Evolutionary conservation across 2,329 filamentous ascomycete species (phyloP), one percentile per base, ranked within the genome.

Genomic region (Trichoderma breve): DNA sequence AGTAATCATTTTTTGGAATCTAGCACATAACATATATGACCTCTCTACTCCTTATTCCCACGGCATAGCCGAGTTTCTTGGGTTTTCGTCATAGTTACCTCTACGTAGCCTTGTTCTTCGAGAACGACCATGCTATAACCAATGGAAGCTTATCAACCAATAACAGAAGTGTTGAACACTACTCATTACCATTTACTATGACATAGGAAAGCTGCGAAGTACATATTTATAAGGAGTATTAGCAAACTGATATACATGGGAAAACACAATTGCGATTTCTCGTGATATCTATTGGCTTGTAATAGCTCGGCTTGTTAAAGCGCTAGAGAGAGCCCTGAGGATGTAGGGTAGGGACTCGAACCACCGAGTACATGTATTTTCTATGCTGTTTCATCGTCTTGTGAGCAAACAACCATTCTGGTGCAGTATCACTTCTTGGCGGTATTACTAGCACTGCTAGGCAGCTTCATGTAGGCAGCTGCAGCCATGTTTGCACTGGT

Each of bases 111-210:
- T 43, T n/a, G 7, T 43, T 43, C 15, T 43, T 43, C 39, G 7
- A n/a, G 39, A 3, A n/a, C 7, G 3, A 7, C 7, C 39, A 4
- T n/a, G 7, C 3, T 43, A 43, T 43, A n/a, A 43, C 9, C 7
- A 39, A 39, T 15, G 14, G 36, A 8, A 43, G 39, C 36, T 43
- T n/a, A 43, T n/a, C 18, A n/a, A 1, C 15, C 18, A 43, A n/a
- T 43, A 1, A n/a, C 7, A 0, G 18, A 15, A 4, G 15, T 4
- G 39, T 3, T n/a, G 7, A 18, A 7, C 7, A n/a, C 3, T 43
- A 43, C 8, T 18, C 6, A 3, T 8, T 43, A 43, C 36, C 1
- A 4, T 43, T 4, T 8, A 4, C 4, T 1, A 6, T 43, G 36
- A 43, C 15, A 1, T 18, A 43, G 6, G 15, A 43, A 43, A 18